phyloP scores from a whole-genome alignment of 2,329 filamentous ascomycete genomes.

The Leptographium lundbergii region DNA sequence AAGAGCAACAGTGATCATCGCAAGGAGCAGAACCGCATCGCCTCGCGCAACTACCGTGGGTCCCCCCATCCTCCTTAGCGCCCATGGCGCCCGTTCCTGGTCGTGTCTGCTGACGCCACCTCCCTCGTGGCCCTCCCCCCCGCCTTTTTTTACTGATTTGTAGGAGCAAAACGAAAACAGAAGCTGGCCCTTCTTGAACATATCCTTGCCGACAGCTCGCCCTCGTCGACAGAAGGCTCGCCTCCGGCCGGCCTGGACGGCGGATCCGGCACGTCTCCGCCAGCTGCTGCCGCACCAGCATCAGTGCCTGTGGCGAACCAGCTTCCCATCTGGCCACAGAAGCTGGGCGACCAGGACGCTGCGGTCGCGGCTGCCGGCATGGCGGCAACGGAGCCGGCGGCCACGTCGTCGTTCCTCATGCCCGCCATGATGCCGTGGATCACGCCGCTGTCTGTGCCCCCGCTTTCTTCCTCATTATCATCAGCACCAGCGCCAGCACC shows the following conservation, averaged over 20 bases:
- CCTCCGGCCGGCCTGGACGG: neutral
- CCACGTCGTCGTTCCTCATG: neutral
- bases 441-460: neutral
- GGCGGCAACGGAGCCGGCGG: neutral
- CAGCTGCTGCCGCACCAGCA: neutral
- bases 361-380: neutral
- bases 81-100: neutral
- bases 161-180: constrained; percentile 31
- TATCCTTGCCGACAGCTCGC: constrained; percentile 18
- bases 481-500: neutral
- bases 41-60: constrained; percentile 16
- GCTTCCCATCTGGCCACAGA: neutral
- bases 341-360: too few relatives aligned
- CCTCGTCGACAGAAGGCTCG: neutral
- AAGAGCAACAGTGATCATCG: constrained; percentile 13
- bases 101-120: constrained; percentile 8
- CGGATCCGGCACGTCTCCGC: neutral
- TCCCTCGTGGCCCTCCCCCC: neutral
- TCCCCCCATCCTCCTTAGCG: neutral
- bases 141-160: neutral
- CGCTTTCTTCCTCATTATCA: neutral
- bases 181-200: constrained; percentile 27
- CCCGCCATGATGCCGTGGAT: neutral
- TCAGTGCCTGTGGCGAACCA: neutral
- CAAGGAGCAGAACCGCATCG: constrained; percentile 15